A percentile compares a stretch with the other conserved stretches of the same genome.
phyloP scores from a whole-genome alignment of 306 rosid species.

The Trichosanthes truncata region DNA sequence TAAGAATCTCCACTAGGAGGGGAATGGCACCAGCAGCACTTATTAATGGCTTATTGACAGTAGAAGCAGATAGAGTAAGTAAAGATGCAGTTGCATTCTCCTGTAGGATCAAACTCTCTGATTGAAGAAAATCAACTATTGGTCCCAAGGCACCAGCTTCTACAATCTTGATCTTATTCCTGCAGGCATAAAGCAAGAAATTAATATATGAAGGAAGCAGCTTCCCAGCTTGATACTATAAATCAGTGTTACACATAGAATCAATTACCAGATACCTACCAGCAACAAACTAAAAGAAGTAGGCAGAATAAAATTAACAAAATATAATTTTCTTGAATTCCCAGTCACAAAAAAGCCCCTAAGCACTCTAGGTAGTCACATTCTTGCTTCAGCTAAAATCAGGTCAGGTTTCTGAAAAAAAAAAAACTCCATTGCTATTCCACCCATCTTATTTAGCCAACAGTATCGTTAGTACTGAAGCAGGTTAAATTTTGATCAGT shows the following conservation, averaged over 20 bases:
- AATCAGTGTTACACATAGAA: background rate
- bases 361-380: background rate
- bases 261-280: background rate
- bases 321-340: background rate
- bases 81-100: constrained; percentile 78
- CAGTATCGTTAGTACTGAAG: background rate
- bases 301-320: background rate
- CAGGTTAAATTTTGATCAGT: background rate
- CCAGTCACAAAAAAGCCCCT: background rate
- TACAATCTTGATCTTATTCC: constrained; percentile 84
- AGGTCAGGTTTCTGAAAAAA: background rate
- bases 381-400: background rate
- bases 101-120: constrained; percentile 48
- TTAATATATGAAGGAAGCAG: background rate
- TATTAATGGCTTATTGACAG: constrained; percentile 69
- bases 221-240: background rate
- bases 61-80: constrained; percentile 87
- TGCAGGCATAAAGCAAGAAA: constrained; percentile 22
- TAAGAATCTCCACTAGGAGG: constrained; percentile 69
- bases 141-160: constrained; percentile 90
- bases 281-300: background rate
- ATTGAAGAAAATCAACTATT: constrained; percentile 59
- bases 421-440: background rate
- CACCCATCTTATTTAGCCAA: background rate
- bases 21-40: constrained; percentile 80